phyloP scores from a whole-genome alignment of 2,329 filamentous ascomycete genomes.

The Blumeria hordei region DNA sequence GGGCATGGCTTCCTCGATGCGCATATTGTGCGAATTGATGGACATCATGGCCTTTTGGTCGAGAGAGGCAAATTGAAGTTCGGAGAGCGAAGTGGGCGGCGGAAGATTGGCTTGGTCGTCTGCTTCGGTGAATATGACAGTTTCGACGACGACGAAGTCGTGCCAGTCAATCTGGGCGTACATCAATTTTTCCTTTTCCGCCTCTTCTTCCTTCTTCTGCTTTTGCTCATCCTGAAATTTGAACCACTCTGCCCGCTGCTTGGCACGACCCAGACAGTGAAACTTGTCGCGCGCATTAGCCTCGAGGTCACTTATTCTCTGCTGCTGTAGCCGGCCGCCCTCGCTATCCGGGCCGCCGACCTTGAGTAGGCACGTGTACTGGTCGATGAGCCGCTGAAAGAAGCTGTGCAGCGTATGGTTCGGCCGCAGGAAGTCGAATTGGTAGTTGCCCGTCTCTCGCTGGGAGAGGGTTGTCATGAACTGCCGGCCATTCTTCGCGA shows the following conservation, averaged over 20 bases:
- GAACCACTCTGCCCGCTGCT: constrained; percentile 66
- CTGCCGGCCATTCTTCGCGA: constrained; percentile 73
- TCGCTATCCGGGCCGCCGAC: constrained; percentile 39
- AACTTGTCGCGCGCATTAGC: constrained; percentile 58
- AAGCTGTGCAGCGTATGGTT: constrained; percentile 94
- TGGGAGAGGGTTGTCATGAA: constrained; percentile 83
- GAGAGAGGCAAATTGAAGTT: constrained; percentile 79
- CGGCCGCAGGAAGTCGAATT: constrained; percentile 87
- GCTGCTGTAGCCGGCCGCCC: constrained; percentile 40
- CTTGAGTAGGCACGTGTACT: constrained; percentile 63
- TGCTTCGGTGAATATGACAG: constrained; percentile 69
- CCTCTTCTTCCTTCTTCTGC: constrained; percentile 68
- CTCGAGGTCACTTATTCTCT: constrained; percentile 48
- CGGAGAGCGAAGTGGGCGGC: constrained; percentile 68
- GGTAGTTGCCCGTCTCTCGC: constrained; percentile 69
- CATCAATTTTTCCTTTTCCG: constrained; percentile 50
- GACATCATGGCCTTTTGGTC: constrained; percentile 88
- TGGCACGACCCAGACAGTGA: constrained; percentile 55
- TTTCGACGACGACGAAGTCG: constrained; percentile 89
- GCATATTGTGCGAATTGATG: constrained; percentile 46
- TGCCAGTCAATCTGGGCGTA: constrained; percentile 92
- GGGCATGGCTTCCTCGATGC: constrained; percentile 90
- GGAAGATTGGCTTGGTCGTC: constrained; percentile 75
- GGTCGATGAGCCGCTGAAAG: constrained; percentile 77
- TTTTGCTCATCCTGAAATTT: constrained; percentile 70